Percentiles rank a stretch among this genome's conserved stretches.
These are phyloP conservation scores for Mediolabrus comicus DNA, from an alignment of 108 stramenopile genomes.

Conservation along the genomic window DNA sequence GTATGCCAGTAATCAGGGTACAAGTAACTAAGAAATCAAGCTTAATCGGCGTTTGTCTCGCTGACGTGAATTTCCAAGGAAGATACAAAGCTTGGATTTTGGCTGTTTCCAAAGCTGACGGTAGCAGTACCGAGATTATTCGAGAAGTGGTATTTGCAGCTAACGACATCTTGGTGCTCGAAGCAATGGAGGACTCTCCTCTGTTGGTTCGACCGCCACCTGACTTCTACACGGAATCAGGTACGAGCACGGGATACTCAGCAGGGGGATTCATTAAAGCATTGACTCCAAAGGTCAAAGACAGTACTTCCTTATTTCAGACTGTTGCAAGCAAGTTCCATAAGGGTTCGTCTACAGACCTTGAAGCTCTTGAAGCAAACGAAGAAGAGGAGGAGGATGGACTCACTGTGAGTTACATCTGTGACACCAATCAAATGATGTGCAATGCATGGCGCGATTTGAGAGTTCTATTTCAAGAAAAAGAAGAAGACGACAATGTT, in stretches of 20 bases:
- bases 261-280: neutral
- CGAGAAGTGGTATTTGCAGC: constrained; percentile 49
- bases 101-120: constrained; percentile 62
- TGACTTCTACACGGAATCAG: constrained; percentile 49
- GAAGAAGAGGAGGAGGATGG: constrained; percentile 1
- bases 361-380: neutral
- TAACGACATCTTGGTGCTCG: constrained; percentile 69
- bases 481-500: constrained; percentile 13
- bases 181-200: constrained; percentile 71
- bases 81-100: constrained; percentile 74
- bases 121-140: constrained; percentile 32
- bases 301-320: neutral
- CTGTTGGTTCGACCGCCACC: constrained; percentile 57
- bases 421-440: neutral
- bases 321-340: neutral
- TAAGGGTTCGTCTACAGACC: neutral
- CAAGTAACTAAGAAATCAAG: constrained; percentile 49
- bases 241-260: neutral
- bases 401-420: neutral
- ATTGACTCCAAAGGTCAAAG: neutral
- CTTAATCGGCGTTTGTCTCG: constrained; percentile 55
- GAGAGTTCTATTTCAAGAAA: constrained; percentile 47
- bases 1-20: constrained; percentile 72
- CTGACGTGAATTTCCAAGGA: constrained; percentile 59
- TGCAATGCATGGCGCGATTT: constrained; percentile 68